Evolutionary conservation across 345 rosid species (phyloP).

Genomic region (Moringa oleifera): DNA sequence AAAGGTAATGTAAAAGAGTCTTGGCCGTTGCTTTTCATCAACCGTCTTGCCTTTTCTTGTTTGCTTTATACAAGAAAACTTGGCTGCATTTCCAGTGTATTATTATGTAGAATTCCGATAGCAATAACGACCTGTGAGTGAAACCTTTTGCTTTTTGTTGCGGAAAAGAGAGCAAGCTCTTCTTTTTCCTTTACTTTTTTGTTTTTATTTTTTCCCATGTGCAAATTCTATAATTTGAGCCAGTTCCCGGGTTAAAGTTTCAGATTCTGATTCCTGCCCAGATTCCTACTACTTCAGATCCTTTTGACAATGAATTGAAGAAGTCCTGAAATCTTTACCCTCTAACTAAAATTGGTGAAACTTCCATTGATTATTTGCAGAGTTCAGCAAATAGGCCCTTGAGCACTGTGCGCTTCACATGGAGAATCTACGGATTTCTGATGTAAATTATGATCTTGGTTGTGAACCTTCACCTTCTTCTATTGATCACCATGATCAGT

Average conservation of each 20-base stretch:
- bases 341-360: constrained; percentile 18
- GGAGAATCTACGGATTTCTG: constrained; percentile 36
- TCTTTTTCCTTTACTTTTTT: constrained; percentile 20
- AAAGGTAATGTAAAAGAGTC: constrained; percentile 32
- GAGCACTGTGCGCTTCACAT: constrained; percentile 18
- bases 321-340: constrained; percentile 17
- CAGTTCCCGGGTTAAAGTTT: constrained; percentile 19
- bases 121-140: constrained; percentile 35
- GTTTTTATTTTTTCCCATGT: constrained; percentile 15
- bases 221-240: constrained; percentile 21
- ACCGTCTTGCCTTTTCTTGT: no score
- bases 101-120: constrained; percentile 21
- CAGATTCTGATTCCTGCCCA: constrained; percentile 3
- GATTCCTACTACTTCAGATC: constrained; percentile 13
- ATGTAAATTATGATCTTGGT: constrained; percentile 45
- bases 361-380: constrained; percentile 32
- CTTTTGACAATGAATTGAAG: constrained; percentile 19
- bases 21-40: constrained; percentile 46
- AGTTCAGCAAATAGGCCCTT: constrained; percentile 16
- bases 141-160: constrained; percentile 42
- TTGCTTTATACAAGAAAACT: constrained; percentile 10
- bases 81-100: constrained; percentile 8
- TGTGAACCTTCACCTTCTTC: constrained; percentile 52
- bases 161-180: constrained; percentile 22
- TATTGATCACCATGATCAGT: constrained; percentile 42